These are phyloP conservation scores for Moelleriella libera DNA, from an alignment of 2,329 filamentous ascomycete species.

Conservation along the genomic window DNA sequence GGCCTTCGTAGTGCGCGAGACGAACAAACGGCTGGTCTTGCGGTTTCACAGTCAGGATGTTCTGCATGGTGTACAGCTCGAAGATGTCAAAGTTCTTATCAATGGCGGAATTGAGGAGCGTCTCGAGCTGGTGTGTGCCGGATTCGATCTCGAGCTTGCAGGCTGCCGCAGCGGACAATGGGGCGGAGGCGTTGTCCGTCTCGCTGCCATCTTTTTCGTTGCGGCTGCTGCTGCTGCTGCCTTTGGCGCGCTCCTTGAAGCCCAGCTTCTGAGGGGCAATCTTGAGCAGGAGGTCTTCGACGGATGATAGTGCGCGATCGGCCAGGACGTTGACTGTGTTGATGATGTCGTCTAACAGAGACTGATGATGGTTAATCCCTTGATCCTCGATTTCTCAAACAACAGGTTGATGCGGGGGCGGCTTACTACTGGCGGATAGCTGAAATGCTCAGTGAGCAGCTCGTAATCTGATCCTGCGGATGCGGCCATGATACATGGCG, in stretches of 20 bases:
- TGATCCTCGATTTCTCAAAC: slow-evolving; percentile 1
- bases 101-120: slow-evolving; percentile 64
- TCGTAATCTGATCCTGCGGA: slow-evolving; percentile 37
- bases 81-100: slow-evolving; percentile 78
- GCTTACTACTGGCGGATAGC: slow-evolving; percentile 80
- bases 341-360: slow-evolving; percentile 93
- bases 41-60: slow-evolving; percentile 57
- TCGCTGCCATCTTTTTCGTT: too few species aligned
- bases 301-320: slow-evolving; percentile 75
- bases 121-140: slow-evolving; percentile 75
- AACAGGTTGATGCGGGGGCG: not conserved
- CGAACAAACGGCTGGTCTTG: slow-evolving; percentile 67
- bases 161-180: slow-evolving; percentile 19
- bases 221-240: slow-evolving; percentile 5
- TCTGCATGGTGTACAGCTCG: slow-evolving; percentile 81
- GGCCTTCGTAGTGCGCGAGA: slow-evolving; percentile 69
- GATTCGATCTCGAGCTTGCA: slow-evolving; percentile 64
- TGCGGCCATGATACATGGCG: slow-evolving; percentile 13
- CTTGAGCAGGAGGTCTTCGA: slow-evolving; percentile 68
- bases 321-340: slow-evolving; percentile 91
- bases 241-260: slow-evolving; percentile 39
- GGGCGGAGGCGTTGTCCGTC: too few species aligned
- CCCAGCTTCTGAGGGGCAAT: slow-evolving; percentile 65
- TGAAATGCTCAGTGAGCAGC: slow-evolving; percentile 88
- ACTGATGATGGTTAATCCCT: slow-evolving; percentile 34